Base-by-base conservation (phyloP, 2,329 filamentous ascomycete genomes). In the Diplodia mutila region DNA sequence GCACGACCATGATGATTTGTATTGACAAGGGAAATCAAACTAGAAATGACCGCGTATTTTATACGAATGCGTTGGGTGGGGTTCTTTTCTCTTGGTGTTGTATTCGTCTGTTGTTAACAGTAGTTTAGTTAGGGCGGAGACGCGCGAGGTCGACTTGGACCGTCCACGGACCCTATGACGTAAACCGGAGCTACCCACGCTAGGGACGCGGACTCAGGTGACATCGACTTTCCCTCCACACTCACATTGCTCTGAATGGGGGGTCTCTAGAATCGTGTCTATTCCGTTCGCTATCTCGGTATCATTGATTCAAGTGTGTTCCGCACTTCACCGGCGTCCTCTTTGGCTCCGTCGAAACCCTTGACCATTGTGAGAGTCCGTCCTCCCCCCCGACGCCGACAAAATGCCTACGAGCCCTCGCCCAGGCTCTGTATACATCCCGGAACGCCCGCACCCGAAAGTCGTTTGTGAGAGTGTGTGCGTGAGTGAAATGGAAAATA, bases 371-470 rank as follows among this genome's bases (percentile, higher is more conserved):
- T 27, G 42, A 46, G 42, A 46, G 23, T 59, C 61, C 48, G 18
- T 51, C 65, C 25, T 25, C 32, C 42, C 53, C 21, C 1, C 54
- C 54, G 65, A 67, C 65, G 65, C 65, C 65, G 55, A 61, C 42
- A 61, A 67, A 67, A 67, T 67, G 65, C 65, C 54, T 39, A 53
- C 46, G 46, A 61, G 65, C 64, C 64, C 54, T 37, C 52, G 29
- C 52, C 64, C 64, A 57, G 64, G 64, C 52, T 66, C 52, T 57
- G 61, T 42, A 34, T 39, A 39, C 16, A 39, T 46, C 54, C 53
- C 53, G 18, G 42, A 66, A 66, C 64, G 53, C 64, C 57, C 42
- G 54, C 32, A 57, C 9, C 61, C 12, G 52, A 59, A 57, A 66
- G 27, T 29, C 52, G 57, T 61, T 32, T 49, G 25, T 23, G 48